These are phyloP conservation scores for Mycena citricolor DNA, from an alignment of 1,284 basidiomycete genomes.

Conservation along the genomic window DNA sequence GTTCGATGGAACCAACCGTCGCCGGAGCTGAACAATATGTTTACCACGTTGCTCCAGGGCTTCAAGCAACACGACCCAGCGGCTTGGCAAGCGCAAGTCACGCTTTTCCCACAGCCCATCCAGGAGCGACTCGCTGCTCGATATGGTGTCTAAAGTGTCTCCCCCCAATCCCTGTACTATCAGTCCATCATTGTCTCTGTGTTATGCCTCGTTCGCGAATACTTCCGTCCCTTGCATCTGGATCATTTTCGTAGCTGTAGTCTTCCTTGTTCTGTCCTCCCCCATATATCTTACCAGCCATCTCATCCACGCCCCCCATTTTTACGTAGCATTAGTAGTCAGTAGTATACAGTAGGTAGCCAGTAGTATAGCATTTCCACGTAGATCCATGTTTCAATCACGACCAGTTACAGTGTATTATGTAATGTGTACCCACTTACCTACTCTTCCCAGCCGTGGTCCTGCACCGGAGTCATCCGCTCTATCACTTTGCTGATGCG, in stretches of 20 bases:
- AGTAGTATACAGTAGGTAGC: slow-evolving; percentile 39
- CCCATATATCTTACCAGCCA: slow-evolving; percentile 21
- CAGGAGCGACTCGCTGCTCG: slow-evolving; percentile 74
- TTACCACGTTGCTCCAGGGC: slow-evolving; percentile 78
- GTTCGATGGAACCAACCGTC: slow-evolving; percentile 92
- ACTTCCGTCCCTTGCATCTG: slow-evolving; percentile 42
- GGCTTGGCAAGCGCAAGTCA: slow-evolving; percentile 76
- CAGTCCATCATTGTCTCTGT: slow-evolving; percentile 6
- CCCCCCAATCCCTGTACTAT: slow-evolving; percentile 11
- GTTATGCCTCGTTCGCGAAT: slow-evolving; percentile 17
- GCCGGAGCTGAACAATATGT: slow-evolving; percentile 86
- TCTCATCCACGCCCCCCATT: slow-evolving; percentile 22
- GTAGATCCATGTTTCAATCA: slow-evolving; percentile 45
- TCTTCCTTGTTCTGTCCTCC: slow-evolving; percentile 21
- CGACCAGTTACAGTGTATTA: too few species aligned
- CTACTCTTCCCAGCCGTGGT: slow-evolving; percentile 67
- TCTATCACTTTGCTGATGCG: slow-evolving; percentile 77
- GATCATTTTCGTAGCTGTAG: slow-evolving; percentile 45
- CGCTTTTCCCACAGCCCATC: slow-evolving; percentile 75
- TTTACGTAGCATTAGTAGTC: slow-evolving; percentile 55
- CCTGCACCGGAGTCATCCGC: slow-evolving; percentile 57
- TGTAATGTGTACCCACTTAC: too few species aligned
- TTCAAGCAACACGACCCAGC: slow-evolving; percentile 84
- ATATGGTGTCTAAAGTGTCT: slow-evolving; percentile 74
- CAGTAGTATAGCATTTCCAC: slow-evolving; percentile 43